These are phyloP conservation scores for Crithidia thermophila DNA, from an alignment of 208 protist species.

Conservation along the genomic window DNA sequence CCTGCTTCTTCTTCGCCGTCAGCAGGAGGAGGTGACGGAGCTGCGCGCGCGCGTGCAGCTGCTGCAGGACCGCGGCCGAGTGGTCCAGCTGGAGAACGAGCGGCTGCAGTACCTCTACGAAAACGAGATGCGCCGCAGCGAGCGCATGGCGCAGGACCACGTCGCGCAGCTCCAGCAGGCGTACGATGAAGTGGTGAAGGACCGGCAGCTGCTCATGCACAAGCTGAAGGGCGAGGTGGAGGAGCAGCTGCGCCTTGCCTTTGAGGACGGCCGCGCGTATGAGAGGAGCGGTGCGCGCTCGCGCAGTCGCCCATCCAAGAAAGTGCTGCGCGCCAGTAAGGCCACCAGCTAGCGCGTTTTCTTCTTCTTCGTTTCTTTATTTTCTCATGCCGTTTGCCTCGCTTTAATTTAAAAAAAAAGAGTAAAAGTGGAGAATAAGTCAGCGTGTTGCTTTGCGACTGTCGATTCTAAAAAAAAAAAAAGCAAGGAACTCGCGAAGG, in stretches of 20 bases:
- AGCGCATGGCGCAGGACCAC: slow-evolving; percentile 67
- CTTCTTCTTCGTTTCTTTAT: not conserved
- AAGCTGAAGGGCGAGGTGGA: slow-evolving; percentile 74
- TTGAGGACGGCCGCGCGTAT: slow-evolving; percentile 67
- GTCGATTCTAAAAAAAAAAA: too few species aligned
- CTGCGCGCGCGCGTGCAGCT: slow-evolving; percentile 41
- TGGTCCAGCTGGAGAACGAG: slow-evolving; percentile 46
- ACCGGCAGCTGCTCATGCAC: slow-evolving; percentile 67
- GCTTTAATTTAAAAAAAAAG: not conserved
- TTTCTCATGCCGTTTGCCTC: not conserved
- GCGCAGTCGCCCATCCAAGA: slow-evolving; percentile 7
- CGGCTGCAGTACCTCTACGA: slow-evolving; percentile 55
- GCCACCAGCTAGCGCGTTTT: not conserved
- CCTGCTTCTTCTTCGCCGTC: slow-evolving; percentile 50
- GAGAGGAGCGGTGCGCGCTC: slow-evolving; percentile 34
- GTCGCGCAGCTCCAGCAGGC: slow-evolving; percentile 63
- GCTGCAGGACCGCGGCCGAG: slow-evolving; percentile 53
- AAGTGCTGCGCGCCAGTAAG: slow-evolving; percentile 6
- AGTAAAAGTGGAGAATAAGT: too few species aligned
- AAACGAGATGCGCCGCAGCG: slow-evolving; percentile 65
- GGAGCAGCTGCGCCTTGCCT: slow-evolving; percentile 71
- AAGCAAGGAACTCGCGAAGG: too few species aligned
- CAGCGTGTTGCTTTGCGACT: too few species aligned
- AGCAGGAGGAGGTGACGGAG: slow-evolving; percentile 53
- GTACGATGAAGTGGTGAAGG: slow-evolving; percentile 74